Percentiles rank a stretch among this genome's conserved stretches.
Conservation (phyloP, 75 land plant genomes). For the Selaginella moellendorffii region DNA sequence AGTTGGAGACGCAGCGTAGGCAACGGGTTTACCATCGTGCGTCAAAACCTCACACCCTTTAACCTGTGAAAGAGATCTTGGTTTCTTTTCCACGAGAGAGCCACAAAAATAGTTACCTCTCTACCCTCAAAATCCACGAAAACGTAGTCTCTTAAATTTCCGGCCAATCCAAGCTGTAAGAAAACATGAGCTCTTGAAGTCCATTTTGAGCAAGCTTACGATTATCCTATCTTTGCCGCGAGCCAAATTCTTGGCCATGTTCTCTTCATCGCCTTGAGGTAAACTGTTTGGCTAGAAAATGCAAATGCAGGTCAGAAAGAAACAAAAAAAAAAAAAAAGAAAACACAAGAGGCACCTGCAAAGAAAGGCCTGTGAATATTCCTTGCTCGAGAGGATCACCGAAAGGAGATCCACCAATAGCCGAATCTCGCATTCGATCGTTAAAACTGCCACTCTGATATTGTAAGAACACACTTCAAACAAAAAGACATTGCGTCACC, state of each 20-base stretch:
- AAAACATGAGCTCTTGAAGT: too few species aligned
- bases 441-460: conserved; percentile 96
- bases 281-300: conserved; percentile 61
- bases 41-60: conserved; percentile 57
- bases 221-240: conserved; percentile 51
- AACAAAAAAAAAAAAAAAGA: too few species aligned
- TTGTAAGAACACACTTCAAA: too few species aligned
- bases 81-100: too few species aligned
- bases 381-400: conserved; percentile 94
- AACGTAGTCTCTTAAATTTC: conserved; percentile 57
- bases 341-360: conserved; percentile 58
- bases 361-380: conserved; percentile 56
- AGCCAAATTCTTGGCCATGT: conserved; percentile 35
- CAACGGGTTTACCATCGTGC: conserved; percentile 64
- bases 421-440: conserved; percentile 85
- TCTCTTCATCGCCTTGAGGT: conserved; percentile 44
- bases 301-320: not conserved
- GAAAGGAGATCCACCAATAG: conserved; percentile 91
- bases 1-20: conserved; percentile 46
- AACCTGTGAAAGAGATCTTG: conserved; percentile 33
- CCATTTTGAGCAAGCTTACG: conserved; percentile 34
- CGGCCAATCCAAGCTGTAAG: conserved; percentile 72
- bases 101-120: conserved; percentile 40
- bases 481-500: conserved; percentile 29
- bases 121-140: conserved; percentile 46